A percentile compares a stretch with the other conserved stretches of the same genome.
Conservation (phyloP, 352 stramenopile species). For the Phytophthora fragariae region DNA sequence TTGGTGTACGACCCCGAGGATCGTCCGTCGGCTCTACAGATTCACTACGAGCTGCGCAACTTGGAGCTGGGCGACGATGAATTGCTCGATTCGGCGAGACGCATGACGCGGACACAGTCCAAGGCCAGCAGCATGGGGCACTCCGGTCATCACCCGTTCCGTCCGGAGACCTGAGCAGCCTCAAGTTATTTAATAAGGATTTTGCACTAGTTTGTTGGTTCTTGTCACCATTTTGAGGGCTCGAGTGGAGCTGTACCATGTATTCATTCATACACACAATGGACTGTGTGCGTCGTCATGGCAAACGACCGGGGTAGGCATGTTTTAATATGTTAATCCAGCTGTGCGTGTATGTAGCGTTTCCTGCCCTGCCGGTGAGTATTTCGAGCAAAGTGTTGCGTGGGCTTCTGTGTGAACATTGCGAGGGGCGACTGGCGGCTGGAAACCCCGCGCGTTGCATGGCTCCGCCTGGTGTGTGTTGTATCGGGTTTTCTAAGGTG, state of each 20-base stretch:
- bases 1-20: slow-evolving; percentile 58
- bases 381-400: neutral
- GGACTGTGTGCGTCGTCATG: neutral
- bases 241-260: neutral
- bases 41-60: slow-evolving; percentile 75
- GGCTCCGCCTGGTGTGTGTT: slow-evolving; percentile 27
- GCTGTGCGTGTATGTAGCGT: neutral
- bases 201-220: neutral
- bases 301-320: neutral
- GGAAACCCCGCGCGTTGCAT: slow-evolving; percentile 32
- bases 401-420: neutral
- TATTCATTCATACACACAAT: neutral
- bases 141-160: slow-evolving; percentile 24
- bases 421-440: slow-evolving; percentile 14
- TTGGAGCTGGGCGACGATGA: slow-evolving; percentile 40
- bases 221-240: slow-evolving; percentile 1
- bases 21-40: slow-evolving; percentile 66
- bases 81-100: slow-evolving; percentile 30
- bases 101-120: slow-evolving; percentile 34
- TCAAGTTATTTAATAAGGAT: slow-evolving; percentile 43
- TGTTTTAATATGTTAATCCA: neutral
- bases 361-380: neutral
- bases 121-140: slow-evolving; percentile 27
- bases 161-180: slow-evolving; percentile 8
- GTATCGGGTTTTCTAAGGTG: slow-evolving; percentile 20